Evolutionary conservation across 1,284 basidiomycete genomes (phyloP), one percentile per base, ranked within the genome.

Genomic region (Porodaedalea pini): DNA sequence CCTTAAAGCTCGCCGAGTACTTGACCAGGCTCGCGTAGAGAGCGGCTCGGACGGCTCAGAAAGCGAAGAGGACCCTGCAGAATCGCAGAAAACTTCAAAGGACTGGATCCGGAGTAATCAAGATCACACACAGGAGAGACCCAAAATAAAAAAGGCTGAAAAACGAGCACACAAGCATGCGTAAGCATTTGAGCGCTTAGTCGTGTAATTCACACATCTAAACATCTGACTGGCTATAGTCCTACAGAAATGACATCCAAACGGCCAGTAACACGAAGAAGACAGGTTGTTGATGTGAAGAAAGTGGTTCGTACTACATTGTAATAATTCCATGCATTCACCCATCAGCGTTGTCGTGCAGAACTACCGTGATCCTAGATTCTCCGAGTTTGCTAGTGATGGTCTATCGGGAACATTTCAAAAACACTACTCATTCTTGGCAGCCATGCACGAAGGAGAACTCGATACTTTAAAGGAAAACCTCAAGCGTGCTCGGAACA

Each of bases 351-450:
- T 17, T 41, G 11, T 56, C 4, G 17, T 48, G 32, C 66, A 93
- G 90, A 80, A 86, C 68, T 72, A 86, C 8, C 85, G 95, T 40
- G 95, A 98, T 73, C 95, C 96, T 2, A 85, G 95, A 45, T 98
- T 98, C 73, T 78, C 91, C 27, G 79, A 85, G 10, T 71, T 92
- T 10, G 78, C 85, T 4, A 92, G 92, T n/a, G 77, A 83, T 58
- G 83, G 88, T 63, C 83, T 88, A 45, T 66, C 79, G 0, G 74
- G 85, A 54, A 82, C 86, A 25, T 96, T 94, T 68, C 78, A 79
- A 17, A 72, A 82, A 47, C 85, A 87, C 29, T 98, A 98, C 66
- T 75, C 75, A 0, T 98, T 98, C 71, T 76, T 98, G 19, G 75
- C 85, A 1, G 81, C 82, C 1, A 68, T 89, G 59, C 90, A 90